Evolutionary conservation across 2,329 filamentous ascomycete species (phyloP).

Genomic region (Pleomassaria siparia): DNA sequence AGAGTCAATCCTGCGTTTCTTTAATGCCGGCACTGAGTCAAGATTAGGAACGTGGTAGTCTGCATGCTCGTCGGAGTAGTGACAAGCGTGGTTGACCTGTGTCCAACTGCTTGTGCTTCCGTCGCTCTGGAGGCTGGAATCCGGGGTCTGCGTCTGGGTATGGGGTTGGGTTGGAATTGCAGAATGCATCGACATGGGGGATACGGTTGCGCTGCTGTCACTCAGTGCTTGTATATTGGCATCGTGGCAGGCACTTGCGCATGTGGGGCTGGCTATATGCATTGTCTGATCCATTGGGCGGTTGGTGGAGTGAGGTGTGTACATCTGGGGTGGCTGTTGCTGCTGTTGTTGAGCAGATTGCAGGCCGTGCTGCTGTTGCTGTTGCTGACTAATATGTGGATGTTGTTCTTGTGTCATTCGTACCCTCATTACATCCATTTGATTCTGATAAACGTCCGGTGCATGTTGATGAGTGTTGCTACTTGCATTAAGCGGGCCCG

Average conservation of each 20-base stretch:
- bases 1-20: constrained; percentile 1
- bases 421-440: too few species aligned
- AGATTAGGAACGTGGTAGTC: neutral
- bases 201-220: neutral
- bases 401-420: too few species aligned
- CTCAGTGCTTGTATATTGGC: neutral
- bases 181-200: neutral
- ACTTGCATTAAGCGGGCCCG: too few species aligned
- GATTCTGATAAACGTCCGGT: too few species aligned
- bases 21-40: neutral
- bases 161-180: too few species aligned
- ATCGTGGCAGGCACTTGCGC: neutral
- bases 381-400: too few species aligned
- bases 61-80: neutral
- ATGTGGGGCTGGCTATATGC: neutral
- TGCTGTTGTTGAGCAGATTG: neutral
- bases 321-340: neutral
- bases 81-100: neutral
- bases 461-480: too few species aligned
- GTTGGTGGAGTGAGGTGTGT: neutral
- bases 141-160: neutral
- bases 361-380: neutral
- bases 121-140: neutral
- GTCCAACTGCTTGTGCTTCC: neutral
- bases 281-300: neutral